Base-by-base conservation (phyloP, 31 red algal species). In the Pterothamnion heteromorphum region DNA sequence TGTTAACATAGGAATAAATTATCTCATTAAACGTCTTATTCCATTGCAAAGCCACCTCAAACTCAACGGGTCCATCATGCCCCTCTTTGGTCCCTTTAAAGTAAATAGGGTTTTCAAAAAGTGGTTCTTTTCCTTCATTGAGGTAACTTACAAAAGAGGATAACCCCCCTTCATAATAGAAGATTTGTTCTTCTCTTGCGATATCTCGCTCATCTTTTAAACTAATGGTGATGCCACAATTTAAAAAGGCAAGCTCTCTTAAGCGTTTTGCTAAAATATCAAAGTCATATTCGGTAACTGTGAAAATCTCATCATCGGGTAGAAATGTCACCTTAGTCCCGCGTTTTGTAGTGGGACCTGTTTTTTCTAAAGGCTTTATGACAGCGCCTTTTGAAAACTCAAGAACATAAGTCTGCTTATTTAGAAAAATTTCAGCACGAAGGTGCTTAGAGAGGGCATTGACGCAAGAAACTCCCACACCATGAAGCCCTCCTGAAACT, bases 401-500 rank as follows among this genome's bases (percentile, higher is more conserved):
- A 28, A 86, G 22, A 36, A 23, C 21, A 36, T 84, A 84, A 22
- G 20, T 26, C 28, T 36, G 21, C 21, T 44, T 44, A n/a, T 33
- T 74, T 27, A 72, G 90, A 30, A 30, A 30, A 22, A 91, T 43
- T 37, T 91, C 74, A 31, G 39, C 76, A 34, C 36, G 21, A n/a
- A 91, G 22, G 27, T 35, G 26, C 31, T 37, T 28, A 28, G 74
- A 35, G 22, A 91, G 36, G 31, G 90, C 90, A 44, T 91, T 91
- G 30, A 91, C 90, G 32, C 83, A 72, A 23, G 90, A 91, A 84
- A 84, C 39, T 38, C 90, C 90, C 23, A 91, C 90, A 41, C 90
- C 90, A 74, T 91, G 90, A 21, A 91, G 35, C 27, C 90, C 90
- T 36, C 90, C 90, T 36, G 90, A 91, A 26, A 84, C 90, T 34